Conservation (phyloP, 148 eudicot species). For the Camellia sinensis region DNA sequence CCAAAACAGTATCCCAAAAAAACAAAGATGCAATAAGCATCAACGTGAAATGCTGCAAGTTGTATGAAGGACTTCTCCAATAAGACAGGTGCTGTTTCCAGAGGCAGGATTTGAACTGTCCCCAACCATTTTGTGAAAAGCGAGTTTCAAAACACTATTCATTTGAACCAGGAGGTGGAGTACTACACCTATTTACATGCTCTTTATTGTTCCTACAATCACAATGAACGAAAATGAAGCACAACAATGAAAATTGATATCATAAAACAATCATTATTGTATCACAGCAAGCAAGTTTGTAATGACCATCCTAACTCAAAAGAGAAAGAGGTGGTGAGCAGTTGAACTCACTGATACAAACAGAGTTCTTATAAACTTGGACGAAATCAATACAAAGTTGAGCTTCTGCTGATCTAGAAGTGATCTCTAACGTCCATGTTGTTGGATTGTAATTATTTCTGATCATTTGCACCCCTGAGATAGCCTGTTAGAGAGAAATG, state of each 20-base stretch:
- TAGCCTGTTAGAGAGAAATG: constrained; percentile 31
- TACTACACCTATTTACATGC: constrained; percentile 41
- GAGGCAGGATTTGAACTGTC: constrained; percentile 63
- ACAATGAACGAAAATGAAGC: too few relatives aligned
- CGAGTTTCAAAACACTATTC: constrained; percentile 52
- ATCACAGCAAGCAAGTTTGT: background rate
- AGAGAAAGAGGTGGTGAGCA: background rate
- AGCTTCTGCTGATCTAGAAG: constrained; percentile 67
- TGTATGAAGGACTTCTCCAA: constrained; percentile 88
- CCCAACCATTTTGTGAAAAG: constrained; percentile 67
- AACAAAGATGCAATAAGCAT: constrained; percentile 43
- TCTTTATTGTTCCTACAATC: constrained; percentile 53
- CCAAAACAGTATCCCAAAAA: constrained; percentile 66
- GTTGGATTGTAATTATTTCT: constrained; percentile 73
- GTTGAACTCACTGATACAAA: constrained; percentile 49
- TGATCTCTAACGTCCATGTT: constrained; percentile 87
- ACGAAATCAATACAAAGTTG: constrained; percentile 63
- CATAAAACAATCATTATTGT: too few relatives aligned
- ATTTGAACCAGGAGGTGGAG: constrained; percentile 54
- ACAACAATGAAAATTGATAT: too few relatives aligned
- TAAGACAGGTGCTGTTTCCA: constrained; percentile 82
- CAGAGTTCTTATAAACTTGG: constrained; percentile 47
- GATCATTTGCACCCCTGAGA: constrained; percentile 64
- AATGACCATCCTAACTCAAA: too few relatives aligned
- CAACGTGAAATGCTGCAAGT: constrained; percentile 44